Evolutionary conservation across 371 early-diverging fungal genomes (phyloP).

Genomic region (Rhizopus arrhizus): DNA sequence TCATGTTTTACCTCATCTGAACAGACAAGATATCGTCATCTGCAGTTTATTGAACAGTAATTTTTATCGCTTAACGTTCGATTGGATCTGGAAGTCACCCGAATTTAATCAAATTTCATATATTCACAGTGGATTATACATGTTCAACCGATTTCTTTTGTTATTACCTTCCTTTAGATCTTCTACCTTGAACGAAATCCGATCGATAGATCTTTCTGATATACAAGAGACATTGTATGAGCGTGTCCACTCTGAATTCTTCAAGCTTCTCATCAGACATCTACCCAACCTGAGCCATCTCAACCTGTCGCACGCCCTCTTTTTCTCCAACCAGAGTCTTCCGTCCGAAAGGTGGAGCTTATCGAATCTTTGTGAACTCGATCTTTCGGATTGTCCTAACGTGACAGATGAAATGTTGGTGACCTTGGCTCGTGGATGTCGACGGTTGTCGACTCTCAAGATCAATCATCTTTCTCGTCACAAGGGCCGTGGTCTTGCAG

Average conservation of each 20-base stretch:
- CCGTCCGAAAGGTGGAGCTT: slow-evolving; percentile 17
- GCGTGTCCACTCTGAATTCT: slow-evolving; percentile 32
- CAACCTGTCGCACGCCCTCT: slow-evolving; percentile 23
- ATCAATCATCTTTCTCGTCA: slow-evolving; percentile 26
- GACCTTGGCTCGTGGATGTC: slow-evolving; percentile 29
- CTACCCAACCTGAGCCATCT: slow-evolving; percentile 21
- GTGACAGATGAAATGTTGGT: slow-evolving; percentile 37
- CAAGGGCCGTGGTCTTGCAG: slow-evolving; percentile 34
- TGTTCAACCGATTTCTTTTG: slow-evolving; percentile 32
- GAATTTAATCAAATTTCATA: slow-evolving; percentile 12
- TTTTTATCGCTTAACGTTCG: not conserved
- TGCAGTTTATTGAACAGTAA: slow-evolving; percentile 4
- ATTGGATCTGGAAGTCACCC: slow-evolving; percentile 5
- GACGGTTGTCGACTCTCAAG: slow-evolving; percentile 15
- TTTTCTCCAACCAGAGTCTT: slow-evolving; percentile 21
- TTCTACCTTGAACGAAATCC: slow-evolving; percentile 7
- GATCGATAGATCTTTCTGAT: slow-evolving; percentile 23
- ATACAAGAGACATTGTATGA: slow-evolving; percentile 40
- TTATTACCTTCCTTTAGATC: slow-evolving; percentile 22
- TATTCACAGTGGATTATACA: slow-evolving; percentile 23
- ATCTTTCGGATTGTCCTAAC: slow-evolving; percentile 34
- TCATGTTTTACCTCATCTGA: slow-evolving; percentile 4
- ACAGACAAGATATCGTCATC: not conserved
- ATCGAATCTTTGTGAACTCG: slow-evolving; percentile 19
- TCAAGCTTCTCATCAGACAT: slow-evolving; percentile 19